A percentile compares a stretch with the other conserved stretches of the same genome.
These are phyloP conservation scores for Monilinia fructicola DNA, from an alignment of 2,329 filamentous ascomycete species.

Conservation along the genomic window DNA sequence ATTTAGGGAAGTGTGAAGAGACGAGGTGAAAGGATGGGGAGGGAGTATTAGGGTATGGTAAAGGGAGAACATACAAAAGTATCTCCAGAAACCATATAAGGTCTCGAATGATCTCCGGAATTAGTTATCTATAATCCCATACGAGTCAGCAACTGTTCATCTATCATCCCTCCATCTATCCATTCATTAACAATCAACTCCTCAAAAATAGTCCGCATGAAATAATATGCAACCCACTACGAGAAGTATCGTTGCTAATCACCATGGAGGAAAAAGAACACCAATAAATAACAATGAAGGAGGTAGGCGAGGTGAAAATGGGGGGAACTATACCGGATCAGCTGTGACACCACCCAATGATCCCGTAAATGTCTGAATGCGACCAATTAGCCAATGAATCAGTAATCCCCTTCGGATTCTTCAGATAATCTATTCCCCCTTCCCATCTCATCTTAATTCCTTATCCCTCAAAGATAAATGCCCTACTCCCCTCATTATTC, in stretches of 20 bases:
- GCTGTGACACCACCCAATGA: constrained; percentile 15
- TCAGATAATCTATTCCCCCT: too few relatives aligned
- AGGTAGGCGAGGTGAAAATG: too few relatives aligned
- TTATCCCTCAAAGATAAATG: not conserved
- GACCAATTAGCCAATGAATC: not conserved
- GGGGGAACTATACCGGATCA: constrained; percentile 13
- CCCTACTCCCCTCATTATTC: not conserved
- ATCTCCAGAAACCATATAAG: constrained; percentile 10
- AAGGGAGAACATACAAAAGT: constrained; percentile 19
- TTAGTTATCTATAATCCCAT: constrained; percentile 16
- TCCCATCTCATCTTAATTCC: too few relatives aligned
- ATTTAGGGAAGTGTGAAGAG: not conserved
- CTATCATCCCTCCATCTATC: not conserved
- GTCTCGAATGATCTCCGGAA: constrained; percentile 11
- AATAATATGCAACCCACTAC: too few relatives aligned
- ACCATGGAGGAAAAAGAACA: not conserved
- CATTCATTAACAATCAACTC: too few relatives aligned
- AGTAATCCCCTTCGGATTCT: too few relatives aligned
- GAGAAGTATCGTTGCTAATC: too few relatives aligned
- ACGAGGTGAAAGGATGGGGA: not conserved
- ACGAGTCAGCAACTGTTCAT: not conserved
- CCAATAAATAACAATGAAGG: not conserved
- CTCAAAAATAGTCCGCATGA: too few relatives aligned
- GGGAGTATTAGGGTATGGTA: not conserved
- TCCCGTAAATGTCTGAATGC: constrained; percentile 13